Percentiles rank a stretch among this genome's conserved stretches.
phyloP scores from a whole-genome alignment of 495 filamentous ascomycete genomes.

The Tetracladium setigerum region DNA sequence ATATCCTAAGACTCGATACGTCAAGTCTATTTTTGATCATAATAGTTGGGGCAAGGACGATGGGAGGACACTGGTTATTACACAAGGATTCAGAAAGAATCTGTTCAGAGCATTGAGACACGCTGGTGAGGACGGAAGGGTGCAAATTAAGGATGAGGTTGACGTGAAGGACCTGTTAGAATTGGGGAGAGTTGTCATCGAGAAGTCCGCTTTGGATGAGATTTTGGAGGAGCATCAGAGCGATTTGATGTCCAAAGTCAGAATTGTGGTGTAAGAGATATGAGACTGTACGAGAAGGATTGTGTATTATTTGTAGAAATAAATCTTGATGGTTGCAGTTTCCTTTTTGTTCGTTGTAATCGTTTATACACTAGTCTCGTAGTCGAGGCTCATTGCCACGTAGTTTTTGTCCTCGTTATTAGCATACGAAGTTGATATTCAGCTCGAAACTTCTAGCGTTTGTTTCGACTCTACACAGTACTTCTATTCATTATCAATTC shows the following conservation, averaged over 20 bases:
- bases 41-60: conserved; percentile 64
- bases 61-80: conserved; percentile 75
- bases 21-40: conserved; percentile 53
- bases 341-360: conserved; percentile 94
- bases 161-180: conserved; percentile 93
- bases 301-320: not conserved
- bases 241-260: conserved; percentile 49
- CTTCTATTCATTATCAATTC: no score
- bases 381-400: no score
- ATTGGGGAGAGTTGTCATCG: conserved; percentile 76
- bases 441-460: no score
- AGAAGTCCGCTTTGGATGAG: conserved; percentile 68
- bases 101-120: conserved; percentile 51
- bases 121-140: conserved; percentile 56
- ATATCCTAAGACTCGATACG: conserved; percentile 45
- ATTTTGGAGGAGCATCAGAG: conserved; percentile 70
- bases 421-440: no score
- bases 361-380: no score
- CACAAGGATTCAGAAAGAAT: conserved; percentile 42
- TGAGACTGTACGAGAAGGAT: conserved; percentile 12
- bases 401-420: no score
- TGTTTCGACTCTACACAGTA: no score
- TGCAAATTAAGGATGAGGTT: conserved; percentile 62
- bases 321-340: conserved; percentile 70
- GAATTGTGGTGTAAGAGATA: conserved; percentile 12